Base-by-base conservation (phyloP, 2,329 filamentous ascomycete genomes). In the Blumeriella jaapii region DNA sequence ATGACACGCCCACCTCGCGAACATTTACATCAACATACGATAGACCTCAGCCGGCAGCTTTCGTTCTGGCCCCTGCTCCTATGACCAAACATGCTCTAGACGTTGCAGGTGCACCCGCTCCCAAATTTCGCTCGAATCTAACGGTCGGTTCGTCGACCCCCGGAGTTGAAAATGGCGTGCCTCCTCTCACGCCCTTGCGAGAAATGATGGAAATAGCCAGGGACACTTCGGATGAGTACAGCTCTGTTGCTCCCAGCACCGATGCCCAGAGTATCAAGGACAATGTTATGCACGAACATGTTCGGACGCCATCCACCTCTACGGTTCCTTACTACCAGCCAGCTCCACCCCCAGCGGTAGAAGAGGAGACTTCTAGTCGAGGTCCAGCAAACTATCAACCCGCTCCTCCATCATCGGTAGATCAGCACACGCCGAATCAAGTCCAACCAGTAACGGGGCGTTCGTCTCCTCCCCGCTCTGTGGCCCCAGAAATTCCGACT, bases 121-220 rank as follows among this genome's bases (percentile, higher is more conserved):
- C 22, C 5, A 26, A 16, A 36, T 18, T 18, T 3, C n/a, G 11
- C 10, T n/a, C 11, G n/a, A 33, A n/a, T 10, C 14, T 15, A n/a
- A 13, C 28, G 10, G n/a, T 6, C 10, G 10, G 28, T 12, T 33
- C 42, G 5, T 45, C 34, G 17, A 16, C 37, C 13, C 29, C 19
- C 11, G 37, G 16, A 10, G 27, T 35, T 30, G 39, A 47, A 9
- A 38, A 38, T 43, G 45, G 47, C 15, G 51, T 39, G 16, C 52
- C 54, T 36, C 47, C 52, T 6, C 47, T 57, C 9, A 55, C 55
- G 11, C 54, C 55, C 5, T 38, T 57, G 9, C 50, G 50, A 12
- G 56, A 58, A 38, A 45, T 55, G 42, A 50, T 50, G 40, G 54
- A 58, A 38, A 49, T 40, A 15, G 48, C 48, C 16, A 44, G 36